These are phyloP conservation scores for Lactifluus volemus DNA, from an alignment of 768 basidiomycete genomes.

Conservation along the genomic window DNA sequence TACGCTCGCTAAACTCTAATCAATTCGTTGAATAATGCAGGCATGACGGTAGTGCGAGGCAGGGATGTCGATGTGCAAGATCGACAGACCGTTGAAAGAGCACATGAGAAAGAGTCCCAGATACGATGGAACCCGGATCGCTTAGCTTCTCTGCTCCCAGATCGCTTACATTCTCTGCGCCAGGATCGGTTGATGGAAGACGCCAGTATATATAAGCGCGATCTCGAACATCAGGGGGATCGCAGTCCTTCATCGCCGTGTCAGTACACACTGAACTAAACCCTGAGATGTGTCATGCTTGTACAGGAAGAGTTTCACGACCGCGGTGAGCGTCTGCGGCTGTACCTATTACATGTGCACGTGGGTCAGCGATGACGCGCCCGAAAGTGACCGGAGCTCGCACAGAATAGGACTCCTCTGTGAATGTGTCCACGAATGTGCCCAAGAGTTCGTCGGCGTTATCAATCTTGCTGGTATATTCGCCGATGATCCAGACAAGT, in stretches of 20 bases:
- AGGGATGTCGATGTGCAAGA: constrained; percentile 79
- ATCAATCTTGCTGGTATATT: no score
- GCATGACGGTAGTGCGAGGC: constrained; percentile 82
- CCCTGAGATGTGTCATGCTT: constrained; percentile 48
- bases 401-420: no score
- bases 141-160: no score
- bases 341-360: no score
- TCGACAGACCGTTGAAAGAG: constrained; percentile 56
- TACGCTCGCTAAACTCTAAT: constrained; percentile 81
- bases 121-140: neutral
- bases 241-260: constrained; percentile 90
- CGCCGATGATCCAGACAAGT: no score
- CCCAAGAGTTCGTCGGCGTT: no score
- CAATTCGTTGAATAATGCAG: constrained; percentile 84
- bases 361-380: no score
- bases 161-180: constrained; percentile 33
- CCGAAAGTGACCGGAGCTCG: no score
- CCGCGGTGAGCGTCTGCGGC: no score
- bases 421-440: no score
- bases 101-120: neutral
- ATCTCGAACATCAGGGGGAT: constrained; percentile 93
- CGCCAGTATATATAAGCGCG: constrained; percentile 89
- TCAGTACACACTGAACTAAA: constrained; percentile 79
- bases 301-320: no score
- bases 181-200: constrained; percentile 87